Conservation (phyloP, 148 eudicot species). For the Nepenthes gracilis region DNA sequence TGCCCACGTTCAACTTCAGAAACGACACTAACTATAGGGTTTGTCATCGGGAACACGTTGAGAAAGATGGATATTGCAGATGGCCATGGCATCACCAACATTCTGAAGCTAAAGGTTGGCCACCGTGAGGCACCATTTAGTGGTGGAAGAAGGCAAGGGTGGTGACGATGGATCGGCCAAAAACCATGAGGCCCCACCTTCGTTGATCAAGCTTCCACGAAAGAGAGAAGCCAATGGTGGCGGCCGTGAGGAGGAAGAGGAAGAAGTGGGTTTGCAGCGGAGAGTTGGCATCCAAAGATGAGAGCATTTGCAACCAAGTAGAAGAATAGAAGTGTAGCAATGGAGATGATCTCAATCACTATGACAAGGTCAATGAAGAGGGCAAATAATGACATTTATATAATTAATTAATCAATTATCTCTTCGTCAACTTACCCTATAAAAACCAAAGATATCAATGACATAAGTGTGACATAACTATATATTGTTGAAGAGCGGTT, state of each 20-base stretch:
- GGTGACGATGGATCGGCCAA: slow-evolving; percentile 21
- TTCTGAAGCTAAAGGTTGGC: slow-evolving; percentile 28
- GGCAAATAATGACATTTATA: slow-evolving; percentile 65
- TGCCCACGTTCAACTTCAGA: slow-evolving; percentile 57
- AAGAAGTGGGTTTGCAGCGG: slow-evolving; percentile 30
- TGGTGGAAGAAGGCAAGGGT: slow-evolving; percentile 45
- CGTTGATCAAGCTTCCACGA: slow-evolving; percentile 38
- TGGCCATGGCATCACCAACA: slow-evolving; percentile 84
- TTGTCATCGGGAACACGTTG: slow-evolving; percentile 62
- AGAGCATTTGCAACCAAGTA: slow-evolving; percentile 79
- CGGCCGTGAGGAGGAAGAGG: slow-evolving; percentile 42
- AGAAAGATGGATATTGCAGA: slow-evolving; percentile 52
- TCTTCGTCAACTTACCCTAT: no score
- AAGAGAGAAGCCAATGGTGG: slow-evolving; percentile 47
- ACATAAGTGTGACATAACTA: no score
- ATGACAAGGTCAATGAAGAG: slow-evolving; percentile 74
- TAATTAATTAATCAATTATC: slow-evolving; percentile 16
- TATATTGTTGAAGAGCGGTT: no score
- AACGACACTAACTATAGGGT: slow-evolving; percentile 35
- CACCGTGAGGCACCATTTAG: slow-evolving; percentile 13
- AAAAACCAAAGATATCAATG: no score
- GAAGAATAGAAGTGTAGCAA: slow-evolving; percentile 77
- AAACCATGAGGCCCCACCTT: slow-evolving; percentile 30
- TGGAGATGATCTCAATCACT: slow-evolving; percentile 64
- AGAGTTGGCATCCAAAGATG: slow-evolving; percentile 43